These are phyloP conservation scores for Mycena sp. DNA, from an alignment of 1,284 basidiomycete species.

Conservation along the genomic window DNA sequence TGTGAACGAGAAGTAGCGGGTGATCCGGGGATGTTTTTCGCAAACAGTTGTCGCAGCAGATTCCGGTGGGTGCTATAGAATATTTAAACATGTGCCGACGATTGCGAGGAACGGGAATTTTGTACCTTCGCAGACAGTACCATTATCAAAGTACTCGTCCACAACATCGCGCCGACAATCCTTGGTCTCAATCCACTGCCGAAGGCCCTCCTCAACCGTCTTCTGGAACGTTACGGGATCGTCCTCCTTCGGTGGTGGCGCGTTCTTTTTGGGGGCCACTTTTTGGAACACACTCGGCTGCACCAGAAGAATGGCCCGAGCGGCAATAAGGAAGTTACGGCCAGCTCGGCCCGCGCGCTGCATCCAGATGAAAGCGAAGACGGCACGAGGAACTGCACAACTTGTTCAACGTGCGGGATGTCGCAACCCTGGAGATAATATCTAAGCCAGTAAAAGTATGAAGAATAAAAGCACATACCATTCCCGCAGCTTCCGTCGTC, in stretches of 20 bases:
- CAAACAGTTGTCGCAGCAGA: constrained; percentile 40
- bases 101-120: neutral
- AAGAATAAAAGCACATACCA: constrained; percentile 37
- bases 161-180: constrained; percentile 32
- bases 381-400: constrained; percentile 43
- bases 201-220: constrained; percentile 33
- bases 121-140: constrained; percentile 18
- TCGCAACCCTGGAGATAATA: constrained; percentile 39
- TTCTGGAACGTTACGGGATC: constrained; percentile 21
- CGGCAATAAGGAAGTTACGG: constrained; percentile 27
- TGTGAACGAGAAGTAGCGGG: neutral
- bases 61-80: constrained; percentile 33
- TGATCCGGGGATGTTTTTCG: neutral
- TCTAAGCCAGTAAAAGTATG: neutral
- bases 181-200: constrained; percentile 32
- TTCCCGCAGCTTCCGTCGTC: constrained; percentile 45
- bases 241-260: too few relatives aligned
- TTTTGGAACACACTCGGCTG: constrained; percentile 42
- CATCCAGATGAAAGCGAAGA: constrained; percentile 41
- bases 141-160: constrained; percentile 35
- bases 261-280: constrained; percentile 17
- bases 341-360: constrained; percentile 45
- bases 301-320: constrained; percentile 40
- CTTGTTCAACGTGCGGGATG: constrained; percentile 42
- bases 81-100: neutral